These are phyloP conservation scores for Xerocomellus chrysenteron DNA, from an alignment of 768 basidiomycete genomes.

Conservation along the genomic window DNA sequence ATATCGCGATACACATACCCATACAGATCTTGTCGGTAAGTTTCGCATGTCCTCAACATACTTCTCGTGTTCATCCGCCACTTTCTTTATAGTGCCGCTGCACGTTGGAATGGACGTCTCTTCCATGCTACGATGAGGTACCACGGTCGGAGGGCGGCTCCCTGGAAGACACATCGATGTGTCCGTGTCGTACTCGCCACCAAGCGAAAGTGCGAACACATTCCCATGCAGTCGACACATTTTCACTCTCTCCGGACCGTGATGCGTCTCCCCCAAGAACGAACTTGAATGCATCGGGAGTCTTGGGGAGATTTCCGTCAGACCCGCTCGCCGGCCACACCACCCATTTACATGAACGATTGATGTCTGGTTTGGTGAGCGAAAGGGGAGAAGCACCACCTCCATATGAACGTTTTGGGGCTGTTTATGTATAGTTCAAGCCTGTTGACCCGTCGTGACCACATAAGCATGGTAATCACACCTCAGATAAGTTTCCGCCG, in stretches of 20 bases:
- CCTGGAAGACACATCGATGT: conserved; percentile 23
- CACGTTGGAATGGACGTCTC: conserved; percentile 73
- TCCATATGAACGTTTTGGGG: conserved; percentile 14
- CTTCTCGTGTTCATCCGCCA: not conserved
- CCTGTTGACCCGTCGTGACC: not conserved
- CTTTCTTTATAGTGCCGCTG: conserved; percentile 62
- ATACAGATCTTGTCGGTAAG: conserved; percentile 85
- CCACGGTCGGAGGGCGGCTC: conserved; percentile 3
- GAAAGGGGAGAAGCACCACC: conserved; percentile 85
- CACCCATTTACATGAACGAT: conserved; percentile 65
- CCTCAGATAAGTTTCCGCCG: not conserved
- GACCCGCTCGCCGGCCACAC: conserved; percentile 45
- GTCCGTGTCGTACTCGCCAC: conserved; percentile 42
- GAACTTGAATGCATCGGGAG: conserved; percentile 28
- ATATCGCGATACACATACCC: conserved; percentile 83
- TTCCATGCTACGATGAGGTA: conserved; percentile 68
- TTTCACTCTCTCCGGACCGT: conserved; percentile 21
- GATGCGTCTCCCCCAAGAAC: conserved; percentile 34
- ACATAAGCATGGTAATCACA: not conserved
- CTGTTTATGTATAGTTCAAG: not conserved
- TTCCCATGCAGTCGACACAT: not conserved
- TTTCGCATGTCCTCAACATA: conserved; percentile 6
- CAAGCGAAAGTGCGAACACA: conserved; percentile 12
- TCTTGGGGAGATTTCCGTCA: conserved; percentile 1
- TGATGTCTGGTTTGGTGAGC: conserved; percentile 80